phyloP scores from a whole-genome alignment of 2,329 filamentous ascomycete genomes.

The Aspergillus puulaauensis region DNA sequence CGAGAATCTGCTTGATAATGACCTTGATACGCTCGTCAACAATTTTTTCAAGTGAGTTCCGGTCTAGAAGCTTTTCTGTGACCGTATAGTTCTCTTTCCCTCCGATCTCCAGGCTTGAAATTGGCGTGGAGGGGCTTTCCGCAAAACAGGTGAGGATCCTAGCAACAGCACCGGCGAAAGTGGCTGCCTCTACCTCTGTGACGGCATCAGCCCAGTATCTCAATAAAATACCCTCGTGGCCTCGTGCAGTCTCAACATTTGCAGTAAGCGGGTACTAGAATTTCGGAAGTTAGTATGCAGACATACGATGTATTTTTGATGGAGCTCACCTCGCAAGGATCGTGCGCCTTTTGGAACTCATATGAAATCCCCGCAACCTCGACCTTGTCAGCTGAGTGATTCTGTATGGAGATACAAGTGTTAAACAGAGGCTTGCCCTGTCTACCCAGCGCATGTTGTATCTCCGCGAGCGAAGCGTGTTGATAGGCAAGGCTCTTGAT shows the following conservation, averaged over 20 bases:
- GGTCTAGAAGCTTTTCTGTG: conserved; percentile 19
- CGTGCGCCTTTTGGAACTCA: conserved; percentile 32
- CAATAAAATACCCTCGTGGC: conserved; percentile 36
- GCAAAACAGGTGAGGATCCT: conserved; percentile 34
- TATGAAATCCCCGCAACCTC: conserved; percentile 31
- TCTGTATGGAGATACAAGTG: conserved; percentile 44
- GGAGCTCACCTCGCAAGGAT: conserved; percentile 37
- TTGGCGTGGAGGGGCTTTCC: conserved; percentile 23
- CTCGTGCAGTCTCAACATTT: conserved; percentile 39
- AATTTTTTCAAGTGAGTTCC: conserved; percentile 28
- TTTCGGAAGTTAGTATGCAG: conserved; percentile 6
- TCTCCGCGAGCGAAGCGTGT: conserved; percentile 50
- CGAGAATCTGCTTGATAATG: conserved; percentile 34
- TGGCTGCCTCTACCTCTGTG: conserved; percentile 34
- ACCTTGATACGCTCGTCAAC: conserved; percentile 37
- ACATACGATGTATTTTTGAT: neutral
- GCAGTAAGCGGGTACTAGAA: conserved; percentile 40
- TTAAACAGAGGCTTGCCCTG: conserved; percentile 41
- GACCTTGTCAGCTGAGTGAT: conserved; percentile 25
- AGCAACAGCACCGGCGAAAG: conserved; percentile 31
- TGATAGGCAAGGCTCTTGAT: conserved; percentile 50
- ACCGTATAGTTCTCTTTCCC: neutral
- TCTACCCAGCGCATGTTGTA: conserved; percentile 43
- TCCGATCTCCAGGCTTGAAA: conserved; percentile 24
- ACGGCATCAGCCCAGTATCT: conserved; percentile 42